These are phyloP conservation scores for Pholiota conissans DNA, from an alignment of 768 basidiomycete genomes.

Conservation along the genomic window DNA sequence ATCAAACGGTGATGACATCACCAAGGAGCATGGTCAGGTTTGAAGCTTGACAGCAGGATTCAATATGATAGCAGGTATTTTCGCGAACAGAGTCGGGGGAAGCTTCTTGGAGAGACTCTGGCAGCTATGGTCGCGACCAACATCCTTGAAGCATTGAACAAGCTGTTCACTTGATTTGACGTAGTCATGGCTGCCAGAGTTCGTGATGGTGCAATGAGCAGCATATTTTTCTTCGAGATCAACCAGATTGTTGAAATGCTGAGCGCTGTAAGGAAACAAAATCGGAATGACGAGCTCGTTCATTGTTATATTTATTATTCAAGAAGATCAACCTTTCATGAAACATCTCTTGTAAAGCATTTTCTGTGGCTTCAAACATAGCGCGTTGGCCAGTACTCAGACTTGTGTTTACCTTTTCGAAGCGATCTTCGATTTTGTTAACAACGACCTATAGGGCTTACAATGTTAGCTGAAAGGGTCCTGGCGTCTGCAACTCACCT, in stretches of 20 bases:
- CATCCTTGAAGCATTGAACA: conserved; percentile 31
- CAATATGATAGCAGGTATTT: conserved; percentile 22
- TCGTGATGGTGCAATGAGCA: conserved; percentile 37
- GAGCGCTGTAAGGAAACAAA: conserved; percentile 32
- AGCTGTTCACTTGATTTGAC: conserved; percentile 38
- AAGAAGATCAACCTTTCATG: conserved; percentile 36
- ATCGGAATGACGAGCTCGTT: background rate
- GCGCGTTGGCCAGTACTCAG: conserved; percentile 43
- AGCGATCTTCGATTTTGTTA: conserved; percentile 44
- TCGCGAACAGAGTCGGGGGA: conserved; percentile 41
- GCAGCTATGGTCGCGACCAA: conserved; percentile 50
- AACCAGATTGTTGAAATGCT: conserved; percentile 53
- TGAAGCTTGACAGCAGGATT: background rate
- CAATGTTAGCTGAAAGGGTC: background rate
- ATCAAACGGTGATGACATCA: background rate
- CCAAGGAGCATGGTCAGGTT: too few species aligned
- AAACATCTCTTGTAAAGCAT: conserved; percentile 45
- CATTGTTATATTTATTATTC: background rate
- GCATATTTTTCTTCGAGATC: conserved; percentile 57
- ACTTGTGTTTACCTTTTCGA: conserved; percentile 46
- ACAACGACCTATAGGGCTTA: conserved; percentile 41
- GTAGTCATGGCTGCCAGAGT: conserved; percentile 41
- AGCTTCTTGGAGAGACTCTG: conserved; percentile 49
- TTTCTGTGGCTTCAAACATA: conserved; percentile 46
- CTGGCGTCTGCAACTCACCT: conserved; percentile 27